A percentile compares a stretch with the other conserved stretches of the same genome.
Evolutionary conservation across 176 grass and related monocot species (phyloP).

Genomic region (Echinochloa phyllopogon): DNA sequence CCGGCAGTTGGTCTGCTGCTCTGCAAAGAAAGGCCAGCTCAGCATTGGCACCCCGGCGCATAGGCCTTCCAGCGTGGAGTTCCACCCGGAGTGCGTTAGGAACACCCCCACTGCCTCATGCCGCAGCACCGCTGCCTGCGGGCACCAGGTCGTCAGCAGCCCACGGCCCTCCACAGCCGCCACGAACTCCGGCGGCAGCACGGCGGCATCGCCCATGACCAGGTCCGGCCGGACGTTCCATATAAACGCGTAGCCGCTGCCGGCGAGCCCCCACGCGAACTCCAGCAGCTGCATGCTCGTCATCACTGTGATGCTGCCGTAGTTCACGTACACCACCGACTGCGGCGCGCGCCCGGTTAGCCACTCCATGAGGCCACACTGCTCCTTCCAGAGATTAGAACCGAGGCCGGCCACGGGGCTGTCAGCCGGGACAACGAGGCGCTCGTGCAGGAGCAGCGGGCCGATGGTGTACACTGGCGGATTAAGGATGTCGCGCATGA

Average conservation of each 20-base stretch:
- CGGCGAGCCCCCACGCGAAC: conserved; percentile 74
- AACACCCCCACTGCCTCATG: conserved; percentile 63
- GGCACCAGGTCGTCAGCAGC: conserved; percentile 59
- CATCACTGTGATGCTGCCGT: conserved; percentile 69
- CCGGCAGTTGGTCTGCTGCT: conserved; percentile 79
- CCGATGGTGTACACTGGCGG: conserved; percentile 52
- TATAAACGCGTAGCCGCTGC: conserved; percentile 57
- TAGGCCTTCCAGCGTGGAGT: conserved; percentile 72
- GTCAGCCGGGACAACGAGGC: background rate
- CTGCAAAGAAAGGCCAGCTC: conserved; percentile 79
- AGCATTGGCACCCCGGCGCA: conserved; percentile 68
- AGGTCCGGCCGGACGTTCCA: conserved; percentile 71
- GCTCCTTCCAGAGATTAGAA: conserved; percentile 71
- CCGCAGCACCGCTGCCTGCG: conserved; percentile 64
- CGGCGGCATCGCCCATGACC: conserved; percentile 35
- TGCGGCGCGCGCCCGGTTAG: background rate
- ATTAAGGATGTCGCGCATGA: conserved; percentile 38
- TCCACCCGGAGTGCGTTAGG: conserved; percentile 81
- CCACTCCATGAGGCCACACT: conserved; percentile 51
- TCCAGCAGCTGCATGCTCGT: conserved; percentile 48
- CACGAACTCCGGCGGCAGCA: conserved; percentile 50
- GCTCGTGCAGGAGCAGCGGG: conserved; percentile 46
- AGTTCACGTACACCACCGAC: conserved; percentile 79
- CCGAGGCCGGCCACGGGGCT: conserved; percentile 22
- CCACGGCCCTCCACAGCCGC: conserved; percentile 44